Evolutionary conservation across 495 filamentous ascomycete species (phyloP).

Genomic region (Lasiosphaeria miniovina): DNA sequence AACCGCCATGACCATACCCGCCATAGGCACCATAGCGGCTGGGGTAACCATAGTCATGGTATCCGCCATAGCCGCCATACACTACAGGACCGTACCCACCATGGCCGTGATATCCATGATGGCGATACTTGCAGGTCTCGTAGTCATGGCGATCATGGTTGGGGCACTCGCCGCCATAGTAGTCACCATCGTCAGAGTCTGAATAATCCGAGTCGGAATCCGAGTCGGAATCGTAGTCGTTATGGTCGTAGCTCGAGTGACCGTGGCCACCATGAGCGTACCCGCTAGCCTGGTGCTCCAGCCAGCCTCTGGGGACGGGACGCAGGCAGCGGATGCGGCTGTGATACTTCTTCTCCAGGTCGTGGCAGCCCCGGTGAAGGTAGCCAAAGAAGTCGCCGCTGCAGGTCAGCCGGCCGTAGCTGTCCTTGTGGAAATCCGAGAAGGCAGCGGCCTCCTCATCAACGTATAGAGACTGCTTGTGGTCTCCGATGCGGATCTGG

Average conservation of each 20-base stretch:
- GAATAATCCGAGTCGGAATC: slow-evolving; percentile 5
- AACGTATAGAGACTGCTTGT: slow-evolving; percentile 18
- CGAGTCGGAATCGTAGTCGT: not conserved
- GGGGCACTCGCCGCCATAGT: slow-evolving; percentile 10
- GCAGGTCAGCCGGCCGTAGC: slow-evolving; percentile 15
- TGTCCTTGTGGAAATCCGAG: slow-evolving; percentile 11
- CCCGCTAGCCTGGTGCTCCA: slow-evolving; percentile 3
- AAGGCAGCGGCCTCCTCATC: slow-evolving; percentile 18
- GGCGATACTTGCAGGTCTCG: slow-evolving; percentile 4
- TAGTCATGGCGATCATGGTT: slow-evolving; percentile 5
- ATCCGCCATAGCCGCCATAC: slow-evolving; percentile 2
- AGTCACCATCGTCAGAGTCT: slow-evolving; percentile 12
- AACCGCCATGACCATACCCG: slow-evolving; percentile 4
- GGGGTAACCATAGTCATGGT: not conserved
- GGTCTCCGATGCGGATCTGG: slow-evolving; percentile 10
- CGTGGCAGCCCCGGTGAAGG: slow-evolving; percentile 17
- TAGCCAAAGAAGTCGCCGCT: slow-evolving; percentile 20
- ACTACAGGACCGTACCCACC: slow-evolving; percentile 1
- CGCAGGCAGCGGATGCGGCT: slow-evolving; percentile 17
- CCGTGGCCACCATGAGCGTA: slow-evolving; percentile 7
- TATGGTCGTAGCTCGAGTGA: slow-evolving; percentile 5
- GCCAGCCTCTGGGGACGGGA: slow-evolving; percentile 18
- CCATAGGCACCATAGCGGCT: slow-evolving; percentile 4
- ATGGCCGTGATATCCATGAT: slow-evolving; percentile 8
- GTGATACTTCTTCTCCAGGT: slow-evolving; percentile 15